Evolutionary conservation across 1,284 basidiomycete genomes (phyloP), one percentile per base, ranked within the genome.

Genomic region (Irpex lacteus): DNA sequence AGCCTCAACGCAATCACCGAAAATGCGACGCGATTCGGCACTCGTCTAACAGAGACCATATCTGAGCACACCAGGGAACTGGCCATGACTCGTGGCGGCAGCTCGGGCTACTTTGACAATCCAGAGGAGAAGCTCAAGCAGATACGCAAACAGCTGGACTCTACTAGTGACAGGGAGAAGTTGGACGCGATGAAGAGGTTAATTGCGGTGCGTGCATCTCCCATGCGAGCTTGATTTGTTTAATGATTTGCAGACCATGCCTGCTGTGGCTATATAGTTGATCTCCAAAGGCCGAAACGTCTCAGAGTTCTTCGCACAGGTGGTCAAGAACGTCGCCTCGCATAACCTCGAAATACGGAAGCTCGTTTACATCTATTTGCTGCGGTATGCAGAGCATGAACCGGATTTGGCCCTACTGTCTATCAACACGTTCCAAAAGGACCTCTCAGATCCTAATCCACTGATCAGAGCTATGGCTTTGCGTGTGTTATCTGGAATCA

Each of bases 371-470:
- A 97, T 98, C 70, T 98, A 97, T 78, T 89, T 99, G 66, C 81
- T 98, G 49, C 90, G 95, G 66, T 97, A 98, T 77, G 96, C 97
- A 54, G 88, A 92, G 58, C 87, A 90, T 59, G 95, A 96, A 72
- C 96, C 97, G 6, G 98, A 99, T 77, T 87, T 99, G 60, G 93
- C 98, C 0, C 80, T 99, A 44, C 84, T 99, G 26, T 97, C 96
- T 5, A 98, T 99, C 82, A 99, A 99, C 79, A 98, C 97, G 8
- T 98, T 98, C 74, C 98, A 99, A 77, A 95, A 96, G 75, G 98
- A 99, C 78, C 82, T 99, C 18, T 89, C 90, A 1, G 97, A 99
- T 72, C 82, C 89, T 6, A 98, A 91, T 65, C 97, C 98, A 0
- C 86, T 98, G 69, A 96, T 96, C 64, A 87, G 94, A 36, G 93